A percentile compares a stretch with the other conserved stretches of the same genome.
Evolutionary conservation across 225 moss, liverwort and hornwort genomes (phyloP).

Genomic region (Pseudisothecium myosuroides): DNA sequence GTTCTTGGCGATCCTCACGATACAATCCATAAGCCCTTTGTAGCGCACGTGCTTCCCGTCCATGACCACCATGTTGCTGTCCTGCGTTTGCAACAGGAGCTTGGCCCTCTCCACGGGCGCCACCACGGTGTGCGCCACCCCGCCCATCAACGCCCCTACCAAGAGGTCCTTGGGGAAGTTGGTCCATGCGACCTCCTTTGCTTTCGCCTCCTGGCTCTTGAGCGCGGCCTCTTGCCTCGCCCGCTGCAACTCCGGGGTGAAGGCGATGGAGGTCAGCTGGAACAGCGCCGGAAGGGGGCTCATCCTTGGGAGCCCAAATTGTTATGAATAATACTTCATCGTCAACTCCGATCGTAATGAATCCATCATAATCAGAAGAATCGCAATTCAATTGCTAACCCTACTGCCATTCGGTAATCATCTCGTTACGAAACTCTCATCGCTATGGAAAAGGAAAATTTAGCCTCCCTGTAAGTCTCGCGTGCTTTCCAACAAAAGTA

Average conservation of each 20-base stretch:
- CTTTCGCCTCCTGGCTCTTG: slow-evolving; percentile 14
- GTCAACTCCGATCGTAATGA: not conserved
- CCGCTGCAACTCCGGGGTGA: slow-evolving; percentile 38
- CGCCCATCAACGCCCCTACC: slow-evolving; percentile 76
- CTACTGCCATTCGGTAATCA: not conserved
- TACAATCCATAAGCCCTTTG: slow-evolving; percentile 85
- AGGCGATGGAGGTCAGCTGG: slow-evolving; percentile 43
- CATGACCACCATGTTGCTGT: slow-evolving; percentile 85
- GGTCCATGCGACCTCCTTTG: slow-evolving; percentile 54
- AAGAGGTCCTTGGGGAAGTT: slow-evolving; percentile 81
- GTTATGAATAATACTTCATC: not conserved
- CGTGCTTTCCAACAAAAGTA: not conserved
- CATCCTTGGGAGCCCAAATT: slow-evolving; percentile 11
- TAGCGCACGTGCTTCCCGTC: slow-evolving; percentile 71
- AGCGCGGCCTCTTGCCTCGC: slow-evolving; percentile 34
- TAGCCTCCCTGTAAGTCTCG: not conserved
- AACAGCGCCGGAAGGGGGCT: slow-evolving; percentile 47
- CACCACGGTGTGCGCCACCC: slow-evolving; percentile 86
- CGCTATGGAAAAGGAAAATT: not conserved
- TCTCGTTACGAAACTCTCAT: not conserved
- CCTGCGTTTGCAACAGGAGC: slow-evolving; percentile 87
- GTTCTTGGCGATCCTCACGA: slow-evolving; percentile 71
- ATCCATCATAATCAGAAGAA: not conserved
- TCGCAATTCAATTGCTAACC: not conserved
- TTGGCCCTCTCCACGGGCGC: slow-evolving; percentile 97